Percentiles rank a stretch among this genome's conserved stretches.
phyloP scores from a whole-genome alignment of 305 asterid genomes.

The Fraxinus paxiana region DNA sequence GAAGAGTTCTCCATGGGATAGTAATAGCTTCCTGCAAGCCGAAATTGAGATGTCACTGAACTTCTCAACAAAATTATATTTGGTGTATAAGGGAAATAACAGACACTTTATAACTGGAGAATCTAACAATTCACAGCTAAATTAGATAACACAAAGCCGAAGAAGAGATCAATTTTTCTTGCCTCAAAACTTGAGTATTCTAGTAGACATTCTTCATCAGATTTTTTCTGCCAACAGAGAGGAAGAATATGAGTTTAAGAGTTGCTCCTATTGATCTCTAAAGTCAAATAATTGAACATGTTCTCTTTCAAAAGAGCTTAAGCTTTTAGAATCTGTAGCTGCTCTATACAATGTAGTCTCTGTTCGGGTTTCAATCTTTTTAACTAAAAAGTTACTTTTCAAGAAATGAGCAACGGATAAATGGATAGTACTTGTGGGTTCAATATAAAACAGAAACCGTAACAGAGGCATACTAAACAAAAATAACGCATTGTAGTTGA shows the following conservation, averaged over 20 bases:
- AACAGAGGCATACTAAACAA: neutral
- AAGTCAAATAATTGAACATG: neutral
- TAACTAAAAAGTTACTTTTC: neutral
- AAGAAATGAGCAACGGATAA: neutral
- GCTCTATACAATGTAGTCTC: neutral
- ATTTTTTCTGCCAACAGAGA: constrained; percentile 51
- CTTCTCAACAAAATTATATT: neutral
- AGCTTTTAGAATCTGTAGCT: neutral
- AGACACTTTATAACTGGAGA: neutral
- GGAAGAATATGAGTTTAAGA: constrained; percentile 17
- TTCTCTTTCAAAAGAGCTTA: neutral
- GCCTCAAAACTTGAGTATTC: constrained; percentile 84
- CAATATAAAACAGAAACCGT: neutral
- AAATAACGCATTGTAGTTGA: neutral
- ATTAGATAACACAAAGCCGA: constrained; percentile 8
- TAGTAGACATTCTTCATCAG: constrained; percentile 56
- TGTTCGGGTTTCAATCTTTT: neutral
- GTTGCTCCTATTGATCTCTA: neutral
- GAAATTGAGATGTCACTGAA: neutral
- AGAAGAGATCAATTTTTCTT: neutral
- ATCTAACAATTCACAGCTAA: neutral
- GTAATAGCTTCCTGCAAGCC: constrained; percentile 69
- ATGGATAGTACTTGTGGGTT: neutral
- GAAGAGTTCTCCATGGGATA: constrained; percentile 81
- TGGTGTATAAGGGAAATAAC: neutral